Percentiles rank a stretch among this genome's conserved stretches.
Conservation (phyloP, 805 yeast genomes). For the Ogataea methylovora region DNA sequence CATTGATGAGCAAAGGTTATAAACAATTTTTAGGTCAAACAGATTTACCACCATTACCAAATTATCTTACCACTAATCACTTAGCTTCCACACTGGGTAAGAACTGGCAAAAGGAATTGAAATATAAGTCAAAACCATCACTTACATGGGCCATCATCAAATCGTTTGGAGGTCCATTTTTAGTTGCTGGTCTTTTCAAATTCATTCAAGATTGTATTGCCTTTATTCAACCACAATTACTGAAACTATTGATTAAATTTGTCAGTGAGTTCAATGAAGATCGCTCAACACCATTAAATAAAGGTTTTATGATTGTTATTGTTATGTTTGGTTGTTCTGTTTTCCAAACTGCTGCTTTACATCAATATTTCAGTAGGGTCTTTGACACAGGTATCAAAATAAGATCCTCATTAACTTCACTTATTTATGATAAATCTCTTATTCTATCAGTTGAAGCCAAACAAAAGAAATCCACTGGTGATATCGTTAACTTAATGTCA, state of each 20-base stretch:
- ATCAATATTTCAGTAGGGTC: constrained; percentile 71
- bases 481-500: constrained; percentile 89
- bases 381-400: constrained; percentile 74
- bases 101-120: constrained; percentile 54
- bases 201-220: constrained; percentile 70
- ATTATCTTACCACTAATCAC: constrained; percentile 46
- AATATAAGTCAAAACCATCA: constrained; percentile 22
- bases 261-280: constrained; percentile 42
- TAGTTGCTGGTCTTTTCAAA: constrained; percentile 68
- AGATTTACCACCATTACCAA: constrained; percentile 80
- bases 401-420: constrained; percentile 59
- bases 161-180: constrained; percentile 70
- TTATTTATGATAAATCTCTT: constrained; percentile 62
- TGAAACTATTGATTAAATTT: constrained; percentile 56
- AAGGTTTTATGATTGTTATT: constrained; percentile 68
- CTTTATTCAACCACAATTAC: constrained; percentile 80
- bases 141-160: constrained; percentile 41
- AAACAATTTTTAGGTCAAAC: constrained; percentile 33
- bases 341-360: constrained; percentile 69
- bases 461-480: constrained; percentile 75
- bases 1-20: constrained; percentile 47
- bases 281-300: constrained; percentile 52
- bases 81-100: constrained; percentile 43
- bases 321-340: constrained; percentile 72
- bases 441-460: constrained; percentile 66